Conservation (phyloP, 2,329 filamentous ascomycete species). For the Diaporthe ampelina region DNA sequence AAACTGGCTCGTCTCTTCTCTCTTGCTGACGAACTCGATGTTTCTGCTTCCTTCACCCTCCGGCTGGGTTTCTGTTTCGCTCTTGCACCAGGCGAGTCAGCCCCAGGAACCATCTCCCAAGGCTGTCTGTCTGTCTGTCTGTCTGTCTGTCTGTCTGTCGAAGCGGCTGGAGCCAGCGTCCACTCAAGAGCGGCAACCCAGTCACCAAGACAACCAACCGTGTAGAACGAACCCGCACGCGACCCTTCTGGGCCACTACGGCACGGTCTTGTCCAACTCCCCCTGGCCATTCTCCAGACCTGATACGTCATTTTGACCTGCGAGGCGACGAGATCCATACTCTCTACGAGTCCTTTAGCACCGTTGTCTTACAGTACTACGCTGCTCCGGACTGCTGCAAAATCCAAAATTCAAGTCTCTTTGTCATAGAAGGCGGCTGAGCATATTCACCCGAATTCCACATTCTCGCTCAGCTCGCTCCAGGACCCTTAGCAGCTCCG, state of each 20-base stretch:
- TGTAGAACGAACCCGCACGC: conserved; percentile 10
- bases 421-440: neutral
- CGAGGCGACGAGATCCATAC: neutral
- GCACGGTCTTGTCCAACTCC: too few species aligned
- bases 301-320: conserved; percentile 26
- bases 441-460: conserved; percentile 11
- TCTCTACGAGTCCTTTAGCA: neutral
- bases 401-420: neutral
- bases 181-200: neutral
- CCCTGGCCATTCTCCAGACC: neutral
- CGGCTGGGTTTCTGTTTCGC: neutral
- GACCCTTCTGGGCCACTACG: too few species aligned
- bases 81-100: conserved; percentile 16
- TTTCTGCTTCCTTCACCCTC: conserved; percentile 23
- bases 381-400: too few species aligned
- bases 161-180: neutral
- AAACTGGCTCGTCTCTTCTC: conserved; percentile 24
- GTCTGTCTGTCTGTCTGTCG: neutral
- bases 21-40: conserved; percentile 6
- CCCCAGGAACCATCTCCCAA: neutral
- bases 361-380: neutral
- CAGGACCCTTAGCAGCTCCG: neutral
- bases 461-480: neutral
- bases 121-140: neutral
- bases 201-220: neutral